Evolutionary conservation across 163 green algal species (phyloP).

Genomic region (Coccomyxa subellipsoidea): DNA sequence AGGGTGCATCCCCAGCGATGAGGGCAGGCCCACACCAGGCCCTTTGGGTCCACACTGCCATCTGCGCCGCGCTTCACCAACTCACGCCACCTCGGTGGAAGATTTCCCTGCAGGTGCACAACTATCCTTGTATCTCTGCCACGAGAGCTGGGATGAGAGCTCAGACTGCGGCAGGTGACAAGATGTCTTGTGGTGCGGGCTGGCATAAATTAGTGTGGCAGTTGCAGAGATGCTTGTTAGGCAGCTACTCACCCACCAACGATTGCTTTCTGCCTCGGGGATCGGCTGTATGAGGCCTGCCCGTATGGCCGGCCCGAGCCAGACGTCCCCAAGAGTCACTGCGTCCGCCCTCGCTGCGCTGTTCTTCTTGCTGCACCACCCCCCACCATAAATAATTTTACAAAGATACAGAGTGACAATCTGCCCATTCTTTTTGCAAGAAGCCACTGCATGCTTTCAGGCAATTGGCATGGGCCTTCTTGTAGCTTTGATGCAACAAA

Average conservation of each 20-base stretch:
- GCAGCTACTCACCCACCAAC: constrained; percentile 42
- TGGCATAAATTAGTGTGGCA: background rate
- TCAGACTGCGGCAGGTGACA: background rate
- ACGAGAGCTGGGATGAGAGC: background rate
- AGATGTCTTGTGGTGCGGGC: background rate
- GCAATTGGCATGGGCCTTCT: no score
- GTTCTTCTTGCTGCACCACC: constrained; percentile 23
- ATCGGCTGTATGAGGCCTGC: constrained; percentile 69
- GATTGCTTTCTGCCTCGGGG: constrained; percentile 39
- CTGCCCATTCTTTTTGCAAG: no score
- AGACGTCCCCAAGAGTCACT: constrained; percentile 73
- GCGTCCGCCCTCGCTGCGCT: constrained; percentile 53
- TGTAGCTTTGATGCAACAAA: background rate
- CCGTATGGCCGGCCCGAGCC: constrained; percentile 61
- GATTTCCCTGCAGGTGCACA: background rate
- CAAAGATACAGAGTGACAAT: background rate
- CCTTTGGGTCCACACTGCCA: constrained; percentile 18
- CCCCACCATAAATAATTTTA: constrained; percentile 17
- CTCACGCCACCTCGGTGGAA: constrained; percentile 49
- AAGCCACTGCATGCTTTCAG: no score
- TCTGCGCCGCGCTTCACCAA: constrained; percentile 51
- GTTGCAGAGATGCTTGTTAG: background rate
- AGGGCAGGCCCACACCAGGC: constrained; percentile 41
- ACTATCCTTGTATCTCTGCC: background rate
- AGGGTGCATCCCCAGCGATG: constrained; percentile 73